Evolutionary conservation across 176 grass and related monocot genomes (phyloP).

Genomic region (Eleusine coracana): DNA sequence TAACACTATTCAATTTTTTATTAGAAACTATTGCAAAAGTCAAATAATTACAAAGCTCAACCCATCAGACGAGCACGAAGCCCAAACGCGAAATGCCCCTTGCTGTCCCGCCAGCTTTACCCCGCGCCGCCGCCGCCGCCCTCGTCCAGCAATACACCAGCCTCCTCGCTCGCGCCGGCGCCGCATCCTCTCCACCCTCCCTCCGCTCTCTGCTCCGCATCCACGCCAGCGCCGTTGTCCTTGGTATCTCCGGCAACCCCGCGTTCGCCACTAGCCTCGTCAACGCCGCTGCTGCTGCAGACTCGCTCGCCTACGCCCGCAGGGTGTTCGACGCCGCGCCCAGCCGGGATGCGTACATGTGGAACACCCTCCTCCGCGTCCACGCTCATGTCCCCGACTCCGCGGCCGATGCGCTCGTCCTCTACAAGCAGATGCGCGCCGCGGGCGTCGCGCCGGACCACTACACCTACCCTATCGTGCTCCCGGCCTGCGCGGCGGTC

Average conservation of each 20-base stretch:
- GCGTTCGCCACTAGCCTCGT: slow-evolving; percentile 63
- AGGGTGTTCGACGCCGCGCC: slow-evolving; percentile 69
- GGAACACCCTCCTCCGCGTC: slow-evolving; percentile 78
- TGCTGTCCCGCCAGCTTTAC: not conserved
- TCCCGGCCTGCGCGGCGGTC: slow-evolving; percentile 58
- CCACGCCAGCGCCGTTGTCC: slow-evolving; percentile 61
- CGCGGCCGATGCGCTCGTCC: slow-evolving; percentile 37
- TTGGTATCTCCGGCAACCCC: slow-evolving; percentile 54
- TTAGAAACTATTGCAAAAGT: not conserved
- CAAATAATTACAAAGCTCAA: not conserved
- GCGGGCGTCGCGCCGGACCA: slow-evolving; percentile 53
- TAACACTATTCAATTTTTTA: not conserved
- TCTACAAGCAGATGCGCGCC: slow-evolving; percentile 74
- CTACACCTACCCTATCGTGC: slow-evolving; percentile 82
- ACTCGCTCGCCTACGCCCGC: slow-evolving; percentile 65
- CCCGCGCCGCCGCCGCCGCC: not conserved
- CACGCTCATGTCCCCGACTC: slow-evolving; percentile 41
- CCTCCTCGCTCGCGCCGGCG: slow-evolving; percentile 15
- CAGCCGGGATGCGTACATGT: slow-evolving; percentile 66
- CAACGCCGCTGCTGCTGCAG: slow-evolving; percentile 20
- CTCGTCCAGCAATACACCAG: slow-evolving; percentile 28
- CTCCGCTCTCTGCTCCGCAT: slow-evolving; percentile 52
- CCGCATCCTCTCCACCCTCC: not conserved
- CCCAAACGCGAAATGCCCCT: slow-evolving; percentile 38
- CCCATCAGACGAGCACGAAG: not conserved